These are phyloP conservation scores for Kwoniella bestiolae DNA, from an alignment of 768 basidiomycete genomes.

Conservation along the genomic window DNA sequence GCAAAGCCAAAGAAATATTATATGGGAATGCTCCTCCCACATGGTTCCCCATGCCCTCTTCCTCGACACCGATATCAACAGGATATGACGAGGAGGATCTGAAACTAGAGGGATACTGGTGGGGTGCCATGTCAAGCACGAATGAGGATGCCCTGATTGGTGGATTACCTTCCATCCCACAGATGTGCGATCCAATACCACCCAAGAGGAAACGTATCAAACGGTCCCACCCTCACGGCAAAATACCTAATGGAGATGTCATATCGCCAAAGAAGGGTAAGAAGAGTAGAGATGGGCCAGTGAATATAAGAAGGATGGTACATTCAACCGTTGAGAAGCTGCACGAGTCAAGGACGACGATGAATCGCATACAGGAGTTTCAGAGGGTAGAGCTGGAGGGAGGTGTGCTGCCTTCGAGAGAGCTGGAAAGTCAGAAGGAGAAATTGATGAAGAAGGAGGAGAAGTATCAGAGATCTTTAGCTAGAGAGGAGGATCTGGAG, in stretches of 20 bases:
- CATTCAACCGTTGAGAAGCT: slow-evolving; percentile 39
- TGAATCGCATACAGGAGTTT: slow-evolving; percentile 43
- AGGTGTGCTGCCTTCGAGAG: slow-evolving; percentile 42
- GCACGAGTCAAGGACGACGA: slow-evolving; percentile 23
- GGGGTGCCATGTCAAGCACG: slow-evolving; percentile 25
- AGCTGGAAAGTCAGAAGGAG: slow-evolving; percentile 65
- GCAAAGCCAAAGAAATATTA: slow-evolving; percentile 46
- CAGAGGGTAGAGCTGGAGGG: slow-evolving; percentile 47
- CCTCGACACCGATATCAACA: background rate
- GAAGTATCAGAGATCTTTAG: slow-evolving; percentile 26
- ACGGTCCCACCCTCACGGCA: too few species aligned
- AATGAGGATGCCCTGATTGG: slow-evolving; percentile 38
- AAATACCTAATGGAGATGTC: slow-evolving; percentile 6
- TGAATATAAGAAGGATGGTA: slow-evolving; percentile 31
- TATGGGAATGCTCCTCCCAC: slow-evolving; percentile 30
- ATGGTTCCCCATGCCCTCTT: slow-evolving; percentile 39
- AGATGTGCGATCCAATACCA: slow-evolving; percentile 21
- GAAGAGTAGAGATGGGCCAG: slow-evolving; percentile 13
- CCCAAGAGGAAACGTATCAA: slow-evolving; percentile 6
- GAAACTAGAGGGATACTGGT: slow-evolving; percentile 46
- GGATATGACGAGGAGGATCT: slow-evolving; percentile 34
- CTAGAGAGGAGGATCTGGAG: slow-evolving; percentile 29
- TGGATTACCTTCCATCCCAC: slow-evolving; percentile 37
- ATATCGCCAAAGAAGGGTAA: background rate
- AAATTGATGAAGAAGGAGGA: slow-evolving; percentile 68